Base-by-base conservation (phyloP, 2,329 filamentous ascomycete genomes). In the Fusarium buxicola region DNA sequence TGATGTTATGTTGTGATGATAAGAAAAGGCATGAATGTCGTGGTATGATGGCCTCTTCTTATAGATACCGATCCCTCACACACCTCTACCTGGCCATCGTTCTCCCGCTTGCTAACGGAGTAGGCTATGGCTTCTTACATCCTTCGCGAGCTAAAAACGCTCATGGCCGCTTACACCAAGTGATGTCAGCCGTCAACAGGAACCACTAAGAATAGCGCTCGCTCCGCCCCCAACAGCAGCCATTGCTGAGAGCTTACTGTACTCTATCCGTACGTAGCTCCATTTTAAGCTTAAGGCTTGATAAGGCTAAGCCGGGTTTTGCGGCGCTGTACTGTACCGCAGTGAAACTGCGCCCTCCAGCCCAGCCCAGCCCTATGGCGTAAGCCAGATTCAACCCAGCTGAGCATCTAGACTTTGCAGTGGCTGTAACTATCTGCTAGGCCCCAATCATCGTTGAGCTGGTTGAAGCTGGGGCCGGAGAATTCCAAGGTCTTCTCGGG, bases 261-360 rank as follows among this genome's bases (percentile, higher is more conserved):
- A n/a, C n/a, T n/a, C n/a, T n/a, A n/a, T n/a, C n/a, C n/a, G n/a
- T n/a, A n/a, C n/a, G n/a, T 65, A 53, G 60, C 60, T 51, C 50
- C 64, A 49, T 61, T 61, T 57, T 65, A 61, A 64, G 49, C 60
- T 64, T 65, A 61, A 65, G 53, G 15, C 18, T 15, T 35, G 6
- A 21, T 34, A 31, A 40, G 36, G 8, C 13, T 32, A 16, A 57
- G 40, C 43, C 63, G 36, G 34, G 30, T 30, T 34, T n/a, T n/a
- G n/a, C n/a, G n/a, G n/a, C 50, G 46, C 39, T 31, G 25, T 32
- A 24, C 9, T 15, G 39, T 2, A 16, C 35, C 41, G 39, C 34
- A 60, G 47, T 8, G 15, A 7, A 63, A 1, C 45, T 60, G 36
- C 48, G 41, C 47, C 32, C 25, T 41, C 28, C 10, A 12, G 11